These are phyloP conservation scores for Fusarium sp. DNA, from an alignment of 2,329 filamentous ascomycete genomes.

Conservation along the genomic window DNA sequence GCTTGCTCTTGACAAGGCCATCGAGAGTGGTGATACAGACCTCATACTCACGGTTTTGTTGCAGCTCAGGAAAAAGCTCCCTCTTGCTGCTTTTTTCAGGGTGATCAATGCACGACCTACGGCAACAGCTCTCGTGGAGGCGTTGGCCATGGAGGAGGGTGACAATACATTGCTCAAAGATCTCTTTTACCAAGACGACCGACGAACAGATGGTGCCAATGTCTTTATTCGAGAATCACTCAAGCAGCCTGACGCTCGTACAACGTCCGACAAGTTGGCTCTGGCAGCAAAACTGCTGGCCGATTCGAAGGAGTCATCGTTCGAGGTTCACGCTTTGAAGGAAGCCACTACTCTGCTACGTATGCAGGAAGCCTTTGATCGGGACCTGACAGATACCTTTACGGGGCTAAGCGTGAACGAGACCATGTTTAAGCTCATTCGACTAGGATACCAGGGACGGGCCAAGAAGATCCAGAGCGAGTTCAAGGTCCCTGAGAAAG, in stretches of 20 bases:
- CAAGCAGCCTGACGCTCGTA: conserved; percentile 74
- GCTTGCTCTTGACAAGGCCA: conserved; percentile 93
- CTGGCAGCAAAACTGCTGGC: conserved; percentile 83
- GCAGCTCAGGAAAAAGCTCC: conserved; percentile 88
- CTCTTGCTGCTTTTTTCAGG: conserved; percentile 91
- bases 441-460: conserved; percentile 82
- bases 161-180: conserved; percentile 91
- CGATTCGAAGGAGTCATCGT: conserved; percentile 82
- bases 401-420: conserved; percentile 89
- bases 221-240: conserved; percentile 89
- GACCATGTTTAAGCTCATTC: conserved; percentile 89
- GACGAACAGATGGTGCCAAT: conserved; percentile 86
- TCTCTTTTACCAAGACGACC: conserved; percentile 96
- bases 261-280: conserved; percentile 86
- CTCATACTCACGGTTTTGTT: conserved; percentile 90
- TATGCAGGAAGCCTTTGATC: conserved; percentile 88
- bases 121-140: conserved; percentile 89
- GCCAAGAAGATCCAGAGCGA: conserved; percentile 90
- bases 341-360: conserved; percentile 83
- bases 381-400: conserved; percentile 81
- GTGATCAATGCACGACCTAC: conserved; percentile 86
- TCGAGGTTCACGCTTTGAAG: conserved; percentile 79
- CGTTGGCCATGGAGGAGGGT: conserved; percentile 74
- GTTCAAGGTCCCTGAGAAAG: conserved; percentile 92
- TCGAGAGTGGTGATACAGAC: conserved; percentile 95